A percentile compares a stretch with the other conserved stretches of the same genome.
Evolutionary conservation across 2,329 filamentous ascomycete species (phyloP).

Genomic region (Epicoccum nigrum): DNA sequence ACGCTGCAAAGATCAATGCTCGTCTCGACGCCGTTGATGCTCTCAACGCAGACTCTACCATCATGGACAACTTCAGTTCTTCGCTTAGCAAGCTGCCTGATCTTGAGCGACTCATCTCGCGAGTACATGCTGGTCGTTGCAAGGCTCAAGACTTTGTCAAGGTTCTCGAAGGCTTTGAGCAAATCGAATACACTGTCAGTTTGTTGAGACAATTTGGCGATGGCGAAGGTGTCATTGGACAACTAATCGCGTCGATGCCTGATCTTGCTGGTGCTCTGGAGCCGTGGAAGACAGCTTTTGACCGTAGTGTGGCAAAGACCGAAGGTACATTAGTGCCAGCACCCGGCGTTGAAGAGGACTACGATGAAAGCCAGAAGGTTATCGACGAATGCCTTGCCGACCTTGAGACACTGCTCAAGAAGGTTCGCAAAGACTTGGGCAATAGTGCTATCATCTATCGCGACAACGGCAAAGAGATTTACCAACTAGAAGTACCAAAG

Average conservation of each 20-base stretch:
- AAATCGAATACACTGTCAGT: constrained; percentile 92
- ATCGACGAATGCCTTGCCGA: constrained; percentile 78
- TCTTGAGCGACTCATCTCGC: constrained; percentile 89
- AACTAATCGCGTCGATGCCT: constrained; percentile 84
- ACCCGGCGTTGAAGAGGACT: constrained; percentile 86
- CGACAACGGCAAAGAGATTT: constrained; percentile 95
- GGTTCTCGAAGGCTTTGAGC: constrained; percentile 94
- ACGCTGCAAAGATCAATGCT: constrained; percentile 87
- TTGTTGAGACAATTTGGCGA: constrained; percentile 75
- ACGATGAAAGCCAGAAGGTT: constrained; percentile 78
- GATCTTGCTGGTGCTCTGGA: constrained; percentile 74
- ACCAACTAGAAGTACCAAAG: constrained; percentile 86
- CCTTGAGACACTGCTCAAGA: constrained; percentile 72
- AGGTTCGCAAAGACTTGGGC: constrained; percentile 74
- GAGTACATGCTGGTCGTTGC: constrained; percentile 90
- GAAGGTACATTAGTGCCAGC: constrained; percentile 85
- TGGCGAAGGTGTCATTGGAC: constrained; percentile 83
- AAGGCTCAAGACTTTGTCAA: constrained; percentile 90
- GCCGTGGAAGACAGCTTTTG: constrained; percentile 92
- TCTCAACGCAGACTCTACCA: constrained; percentile 78
- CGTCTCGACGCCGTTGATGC: constrained; percentile 92
- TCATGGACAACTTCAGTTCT: constrained; percentile 86
- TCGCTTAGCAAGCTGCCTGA: constrained; percentile 93
- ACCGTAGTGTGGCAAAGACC: constrained; percentile 77
- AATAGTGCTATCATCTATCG: constrained; percentile 64